Base-by-base conservation (phyloP, 2,329 filamentous ascomycete genomes). In the Talaromyces marneffei region DNA sequence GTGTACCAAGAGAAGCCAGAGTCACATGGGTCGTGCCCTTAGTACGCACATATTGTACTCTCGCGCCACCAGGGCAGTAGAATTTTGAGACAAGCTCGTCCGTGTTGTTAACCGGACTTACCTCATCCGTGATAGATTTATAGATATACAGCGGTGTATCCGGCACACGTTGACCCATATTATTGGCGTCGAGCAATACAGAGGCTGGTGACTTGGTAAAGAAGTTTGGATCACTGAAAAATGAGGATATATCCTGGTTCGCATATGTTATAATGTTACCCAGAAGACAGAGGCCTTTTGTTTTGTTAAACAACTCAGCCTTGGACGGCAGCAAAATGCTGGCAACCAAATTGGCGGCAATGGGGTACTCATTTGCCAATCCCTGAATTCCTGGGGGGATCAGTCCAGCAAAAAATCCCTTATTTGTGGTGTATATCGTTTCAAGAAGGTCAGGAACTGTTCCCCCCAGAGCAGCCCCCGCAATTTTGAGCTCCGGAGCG, bases 381-480 rank as follows among this genome's bases (percentile, higher is more conserved):
- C 71, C 71, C 53, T 67, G 61, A 8, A 73, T 63, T 8, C 68
- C 69, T 2, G 66, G 61, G 1, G 75, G 75, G 4, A 75, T 64
- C 10, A 80, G 67, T 1, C 77, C 77, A 0, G 75, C 68, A 35
- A 68, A 72, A 1, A 64, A 29, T 2, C 62, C 65, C 1, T 72
- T 73, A 20, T 76, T 75, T 10, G 77, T 66, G 0, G 68, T 61
- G 2, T 67, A 42, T 1, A 82, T 57, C 8, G 77, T n/a, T n/a
- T n/a, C 74, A 2, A 66, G 71, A 1, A 71, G 72, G 9, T 80
- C 78, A 0, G 79, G 73, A 0, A 78, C 74, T 3, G 80, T 63
- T 0, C 82, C 82, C 3, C 83, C 82, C 0, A 84, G 64, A 0
- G 80, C 82, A 1, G 76, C 78, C 2, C 81, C 82, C 0, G 71